These are phyloP conservation scores for Tetragonia tetragonoides DNA, from an alignment of 148 eudicot genomes.

Conservation along the genomic window DNA sequence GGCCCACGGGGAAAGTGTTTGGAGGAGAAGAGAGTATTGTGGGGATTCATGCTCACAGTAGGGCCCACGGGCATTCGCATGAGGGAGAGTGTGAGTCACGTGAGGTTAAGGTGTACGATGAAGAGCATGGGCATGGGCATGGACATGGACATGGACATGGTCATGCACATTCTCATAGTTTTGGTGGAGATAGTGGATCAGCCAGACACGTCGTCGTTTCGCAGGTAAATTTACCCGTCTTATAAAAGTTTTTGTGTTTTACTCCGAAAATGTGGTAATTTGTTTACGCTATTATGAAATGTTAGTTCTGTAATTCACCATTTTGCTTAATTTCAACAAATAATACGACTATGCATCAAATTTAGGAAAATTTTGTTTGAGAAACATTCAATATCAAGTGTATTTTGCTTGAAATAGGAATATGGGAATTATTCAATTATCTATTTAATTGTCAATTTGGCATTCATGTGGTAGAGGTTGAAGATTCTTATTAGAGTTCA, in stretches of 20 bases:
- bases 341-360: too few species aligned
- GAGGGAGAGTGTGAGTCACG: conserved; percentile 24
- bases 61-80: conserved; percentile 65
- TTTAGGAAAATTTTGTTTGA: too few species aligned
- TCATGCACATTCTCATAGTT: conserved; percentile 43
- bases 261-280: neutral
- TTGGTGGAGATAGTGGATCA: conserved; percentile 41
- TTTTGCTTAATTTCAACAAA: too few species aligned
- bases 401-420: too few species aligned
- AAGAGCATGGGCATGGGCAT: conserved; percentile 9
- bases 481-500: too few species aligned
- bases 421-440: neutral
- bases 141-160: conserved; percentile 36
- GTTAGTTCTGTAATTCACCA: too few species aligned
- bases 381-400: too few species aligned
- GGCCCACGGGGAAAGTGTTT: conserved; percentile 40
- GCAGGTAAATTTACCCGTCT: conserved; percentile 44
- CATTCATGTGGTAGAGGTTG: too few species aligned
- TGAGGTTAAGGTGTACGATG: conserved; percentile 11
- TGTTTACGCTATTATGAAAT: too few species aligned
- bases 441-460: too few species aligned
- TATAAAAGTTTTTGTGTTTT: neutral
- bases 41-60: conserved; percentile 79
- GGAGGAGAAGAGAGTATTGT: conserved; percentile 79
- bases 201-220: conserved; percentile 77